These are phyloP conservation scores for Nectriaceae sp. DNA, from an alignment of 2,329 filamentous ascomycete genomes.

Conservation along the genomic window DNA sequence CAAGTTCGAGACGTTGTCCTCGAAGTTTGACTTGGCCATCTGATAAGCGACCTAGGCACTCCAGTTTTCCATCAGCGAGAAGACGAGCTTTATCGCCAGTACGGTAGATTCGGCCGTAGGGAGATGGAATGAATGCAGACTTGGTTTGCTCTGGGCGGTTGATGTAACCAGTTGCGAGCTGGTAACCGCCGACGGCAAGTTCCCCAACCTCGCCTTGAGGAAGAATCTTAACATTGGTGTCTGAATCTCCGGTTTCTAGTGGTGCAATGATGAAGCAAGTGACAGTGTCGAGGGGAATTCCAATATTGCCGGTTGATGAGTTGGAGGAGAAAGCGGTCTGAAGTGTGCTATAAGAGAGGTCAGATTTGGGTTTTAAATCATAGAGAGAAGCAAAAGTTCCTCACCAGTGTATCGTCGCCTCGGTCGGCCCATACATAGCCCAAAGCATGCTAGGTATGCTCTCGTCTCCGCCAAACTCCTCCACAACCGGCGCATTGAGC, in stretches of 20 bases:
- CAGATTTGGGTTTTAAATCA: not conserved
- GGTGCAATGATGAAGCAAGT: conserved; percentile 71
- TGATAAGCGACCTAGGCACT: conserved; percentile 79
- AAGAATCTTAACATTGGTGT: conserved; percentile 51
- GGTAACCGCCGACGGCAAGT: conserved; percentile 76
- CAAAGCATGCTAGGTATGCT: conserved; percentile 67
- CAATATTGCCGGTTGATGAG: conserved; percentile 69
- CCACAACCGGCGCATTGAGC: conserved; percentile 75
- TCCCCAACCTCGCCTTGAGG: conserved; percentile 73
- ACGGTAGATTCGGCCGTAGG: conserved; percentile 73
- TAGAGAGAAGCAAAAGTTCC: conserved; percentile 9
- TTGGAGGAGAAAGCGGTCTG: conserved; percentile 61
- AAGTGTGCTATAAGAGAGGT: conserved; percentile 57
- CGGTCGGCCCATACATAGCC: conserved; percentile 94
- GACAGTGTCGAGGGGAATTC: conserved; percentile 77
- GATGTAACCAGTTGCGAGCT: conserved; percentile 79
- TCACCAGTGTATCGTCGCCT: conserved; percentile 84
- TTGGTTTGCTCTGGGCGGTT: conserved; percentile 77
- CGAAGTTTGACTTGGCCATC: conserved; percentile 84
- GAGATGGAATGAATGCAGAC: conserved; percentile 68
- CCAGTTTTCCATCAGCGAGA: conserved; percentile 67
- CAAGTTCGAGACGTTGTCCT: conserved; percentile 80
- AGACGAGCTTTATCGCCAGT: conserved; percentile 84
- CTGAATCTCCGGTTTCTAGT: conserved; percentile 17
- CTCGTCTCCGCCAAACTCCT: conserved; percentile 71